Conservation (phyloP, 2,329 filamentous ascomycete species). For the Nigrograna mackinnonii region DNA sequence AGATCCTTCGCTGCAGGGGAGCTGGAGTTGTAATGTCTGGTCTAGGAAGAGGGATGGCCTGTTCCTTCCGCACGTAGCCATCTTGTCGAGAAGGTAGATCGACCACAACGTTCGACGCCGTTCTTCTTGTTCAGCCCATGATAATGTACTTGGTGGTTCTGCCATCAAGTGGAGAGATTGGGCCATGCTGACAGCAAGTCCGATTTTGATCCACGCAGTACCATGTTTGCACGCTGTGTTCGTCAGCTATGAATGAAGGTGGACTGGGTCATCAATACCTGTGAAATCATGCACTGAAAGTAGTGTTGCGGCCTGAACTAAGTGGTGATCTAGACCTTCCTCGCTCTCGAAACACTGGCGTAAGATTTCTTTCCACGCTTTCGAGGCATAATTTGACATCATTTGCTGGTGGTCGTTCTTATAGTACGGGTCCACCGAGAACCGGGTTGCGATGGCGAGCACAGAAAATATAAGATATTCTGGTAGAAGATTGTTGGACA, state of each 20-base stretch:
- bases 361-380: conserved; percentile 6
- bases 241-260: neutral
- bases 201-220: conserved; percentile 11
- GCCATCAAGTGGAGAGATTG: conserved; percentile 9
- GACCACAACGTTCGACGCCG: conserved; percentile 9
- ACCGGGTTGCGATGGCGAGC: neutral
- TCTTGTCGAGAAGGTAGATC: conserved; percentile 10
- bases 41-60: conserved; percentile 10
- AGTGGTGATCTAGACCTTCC: conserved; percentile 1
- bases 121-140: conserved; percentile 9
- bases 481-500: conserved; percentile 1
- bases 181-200: conserved; percentile 9
- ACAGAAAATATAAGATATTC: neutral
- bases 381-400: conserved; percentile 4
- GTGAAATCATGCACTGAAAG: conserved; percentile 8
- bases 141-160: conserved; percentile 4
- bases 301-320: conserved; percentile 9
- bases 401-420: neutral
- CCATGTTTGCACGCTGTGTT: conserved; percentile 6
- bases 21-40: conserved; percentile 6
- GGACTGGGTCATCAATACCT: conserved; percentile 1
- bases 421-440: neutral
- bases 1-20: conserved; percentile 7
- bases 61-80: conserved; percentile 9
- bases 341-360: conserved; percentile 7